These are phyloP conservation scores for Pichia phayaonensis DNA, from an alignment of 805 yeast species.

Conservation along the genomic window DNA sequence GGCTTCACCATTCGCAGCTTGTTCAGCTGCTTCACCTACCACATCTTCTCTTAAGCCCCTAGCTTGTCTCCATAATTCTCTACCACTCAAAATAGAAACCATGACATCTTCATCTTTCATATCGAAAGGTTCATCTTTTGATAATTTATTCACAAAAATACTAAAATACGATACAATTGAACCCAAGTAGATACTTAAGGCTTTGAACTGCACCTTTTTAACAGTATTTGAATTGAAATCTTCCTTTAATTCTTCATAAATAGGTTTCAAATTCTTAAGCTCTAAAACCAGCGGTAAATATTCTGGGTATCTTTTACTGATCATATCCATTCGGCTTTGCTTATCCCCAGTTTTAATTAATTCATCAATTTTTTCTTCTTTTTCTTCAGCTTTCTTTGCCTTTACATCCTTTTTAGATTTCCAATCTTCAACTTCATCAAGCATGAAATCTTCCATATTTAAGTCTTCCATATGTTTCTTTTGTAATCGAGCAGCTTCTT, in stretches of 20 bases:
- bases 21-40: background rate
- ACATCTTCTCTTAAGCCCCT: conserved; percentile 22
- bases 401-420: conserved; percentile 31
- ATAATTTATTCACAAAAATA: conserved; percentile 50
- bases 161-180: conserved; percentile 75
- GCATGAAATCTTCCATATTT: conserved; percentile 66
- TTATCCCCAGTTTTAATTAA: conserved; percentile 15
- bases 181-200: conserved; percentile 73
- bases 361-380: conserved; percentile 37
- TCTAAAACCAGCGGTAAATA: conserved; percentile 71
- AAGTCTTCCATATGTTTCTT: conserved; percentile 70
- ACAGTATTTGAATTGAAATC: conserved; percentile 28
- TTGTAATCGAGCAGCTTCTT: conserved; percentile 83
- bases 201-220: conserved; percentile 47
- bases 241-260: conserved; percentile 31
- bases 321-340: conserved; percentile 41
- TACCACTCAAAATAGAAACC: conserved; percentile 73
- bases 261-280: conserved; percentile 34
- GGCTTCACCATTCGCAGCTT: conserved; percentile 18
- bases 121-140: conserved; percentile 40
- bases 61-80: conserved; percentile 90
- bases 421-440: conserved; percentile 84
- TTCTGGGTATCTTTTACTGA: conserved; percentile 72
- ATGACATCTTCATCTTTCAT: conserved; percentile 87
- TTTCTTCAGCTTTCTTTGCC: conserved; percentile 35